Conservation (phyloP, 169 alveolate genomes). For the Plasmodium vivax region DNA sequence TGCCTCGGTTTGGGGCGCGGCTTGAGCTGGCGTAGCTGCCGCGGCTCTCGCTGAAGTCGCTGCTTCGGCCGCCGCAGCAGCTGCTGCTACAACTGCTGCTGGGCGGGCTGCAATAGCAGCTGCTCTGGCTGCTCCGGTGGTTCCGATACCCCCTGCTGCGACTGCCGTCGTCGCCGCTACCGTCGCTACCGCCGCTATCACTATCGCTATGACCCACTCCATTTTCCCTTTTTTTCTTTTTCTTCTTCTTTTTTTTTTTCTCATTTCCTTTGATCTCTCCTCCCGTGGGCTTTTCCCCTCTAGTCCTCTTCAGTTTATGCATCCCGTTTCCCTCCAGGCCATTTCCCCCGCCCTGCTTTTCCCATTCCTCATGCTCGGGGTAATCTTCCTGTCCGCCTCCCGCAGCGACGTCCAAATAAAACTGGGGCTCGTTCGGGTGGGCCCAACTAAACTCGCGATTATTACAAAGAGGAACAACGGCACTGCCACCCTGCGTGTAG, state of each 20-base stretch:
- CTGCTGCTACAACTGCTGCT: neutral
- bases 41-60: neutral
- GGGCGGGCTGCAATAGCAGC: neutral
- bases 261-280: neutral
- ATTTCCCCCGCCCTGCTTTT: neutral
- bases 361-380: neutral
- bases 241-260: neutral
- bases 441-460: neutral
- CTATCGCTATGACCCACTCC: neutral
- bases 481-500: neutral
- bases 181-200: neutral
- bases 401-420: neutral
- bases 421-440: neutral
- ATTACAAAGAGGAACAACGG: neutral
- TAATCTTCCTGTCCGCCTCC: neutral
- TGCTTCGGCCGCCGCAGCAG: neutral
- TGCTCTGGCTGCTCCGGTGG: neutral
- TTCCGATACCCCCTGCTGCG: neutral
- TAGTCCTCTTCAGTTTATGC: neutral
- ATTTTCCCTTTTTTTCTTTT: neutral
- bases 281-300: neutral
- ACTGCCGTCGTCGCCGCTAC: neutral
- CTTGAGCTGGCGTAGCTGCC: neutral
- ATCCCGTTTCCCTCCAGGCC: neutral
- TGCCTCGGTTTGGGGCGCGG: neutral